These are phyloP conservation scores for Cryptococcus jaspeensis DNA, from an alignment of 1,284 basidiomycete genomes.

Conservation along the genomic window DNA sequence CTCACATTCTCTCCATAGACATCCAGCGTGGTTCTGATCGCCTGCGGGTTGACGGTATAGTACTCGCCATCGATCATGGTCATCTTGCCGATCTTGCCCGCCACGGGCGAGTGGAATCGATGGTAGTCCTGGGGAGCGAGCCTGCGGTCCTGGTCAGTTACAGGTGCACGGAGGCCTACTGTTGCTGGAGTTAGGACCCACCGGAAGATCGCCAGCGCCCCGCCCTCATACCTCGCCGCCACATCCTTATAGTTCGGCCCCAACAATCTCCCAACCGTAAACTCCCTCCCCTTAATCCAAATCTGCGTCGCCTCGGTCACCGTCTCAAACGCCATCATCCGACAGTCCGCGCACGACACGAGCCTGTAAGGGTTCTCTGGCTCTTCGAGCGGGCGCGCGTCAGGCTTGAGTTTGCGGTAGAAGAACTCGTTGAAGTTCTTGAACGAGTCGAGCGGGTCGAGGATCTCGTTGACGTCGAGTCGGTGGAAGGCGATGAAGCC, in stretches of 20 bases:
- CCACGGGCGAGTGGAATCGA: conserved; percentile 89
- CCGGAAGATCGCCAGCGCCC: conserved; percentile 73
- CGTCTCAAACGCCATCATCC: conserved; percentile 88
- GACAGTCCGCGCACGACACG: conserved; percentile 88
- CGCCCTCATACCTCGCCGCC: conserved; percentile 69
- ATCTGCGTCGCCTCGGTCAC: conserved; percentile 79
- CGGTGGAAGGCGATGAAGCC: conserved; percentile 88
- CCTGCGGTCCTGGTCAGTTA: conserved; percentile 10
- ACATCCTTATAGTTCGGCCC: conserved; percentile 73
- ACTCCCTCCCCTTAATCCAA: conserved; percentile 98
- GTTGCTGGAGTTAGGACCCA: conserved; percentile 14
- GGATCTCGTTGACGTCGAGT: conserved; percentile 76
- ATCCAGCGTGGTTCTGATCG: conserved; percentile 60
- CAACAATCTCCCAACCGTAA: conserved; percentile 73
- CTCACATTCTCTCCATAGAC: conserved; percentile 93
- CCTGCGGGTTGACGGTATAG: conserved; percentile 77
- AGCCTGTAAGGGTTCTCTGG: conserved; percentile 72
- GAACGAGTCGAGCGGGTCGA: conserved; percentile 78
- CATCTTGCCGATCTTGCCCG: conserved; percentile 77
- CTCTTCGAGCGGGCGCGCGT: conserved; percentile 72
- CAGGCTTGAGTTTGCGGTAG: conserved; percentile 83
- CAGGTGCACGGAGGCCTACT: neutral
- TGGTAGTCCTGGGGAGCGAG: conserved; percentile 97
- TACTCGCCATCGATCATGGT: conserved; percentile 80
- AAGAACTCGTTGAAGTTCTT: conserved; percentile 86